Base-by-base conservation (phyloP, 306 rosid genomes). In the Parietaria judaica region DNA sequence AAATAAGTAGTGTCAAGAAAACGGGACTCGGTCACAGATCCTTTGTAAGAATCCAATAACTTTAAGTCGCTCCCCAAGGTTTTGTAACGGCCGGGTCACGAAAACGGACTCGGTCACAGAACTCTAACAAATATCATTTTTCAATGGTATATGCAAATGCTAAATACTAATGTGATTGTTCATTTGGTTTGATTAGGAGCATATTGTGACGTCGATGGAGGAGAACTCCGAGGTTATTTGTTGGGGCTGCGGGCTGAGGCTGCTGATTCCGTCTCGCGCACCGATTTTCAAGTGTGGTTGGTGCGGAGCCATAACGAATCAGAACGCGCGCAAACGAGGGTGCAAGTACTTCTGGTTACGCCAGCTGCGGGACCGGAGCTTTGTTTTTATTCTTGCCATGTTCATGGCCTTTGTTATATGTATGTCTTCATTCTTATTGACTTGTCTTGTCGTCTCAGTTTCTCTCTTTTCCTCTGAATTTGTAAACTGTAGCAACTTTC, bases 171-270 rank as follows among this genome's bases (percentile, higher is more conserved):
- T 36, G 9, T 38, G 45, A 11, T 37, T 10, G 3, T 38, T 57
- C 48, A 7, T 46, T 14, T 17, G 81, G 76, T 84, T 80, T 49
- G 71, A 62, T 85, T 76, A 88, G 96, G 96, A 92, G 79, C 79
- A 84, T 65, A 50, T 51, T 61, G 74, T 83, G 70, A 63, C 83
- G 43, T 66, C 64, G 54, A 64, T 68, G 72, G 62, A 56, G 6
- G 96, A 82, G 53, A 78, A 80, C 61, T 58, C 47, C 13, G 90
- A 88, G 74, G 83, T 84, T 7, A 82, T 76, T 9, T 92, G 99
- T 75, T 92, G 99, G 99, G 99, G 95, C 49, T 92, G 99, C 73
- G 99, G 99, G 69, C 70, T 86, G 66, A 83, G 68, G 57, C 90
- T 82, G 68, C 75, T 82, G 71, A 80, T 82, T 70, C 88, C 94